Conservation (phyloP, 2,329 filamentous ascomycete species). For the Talaromyces pinophilus region DNA sequence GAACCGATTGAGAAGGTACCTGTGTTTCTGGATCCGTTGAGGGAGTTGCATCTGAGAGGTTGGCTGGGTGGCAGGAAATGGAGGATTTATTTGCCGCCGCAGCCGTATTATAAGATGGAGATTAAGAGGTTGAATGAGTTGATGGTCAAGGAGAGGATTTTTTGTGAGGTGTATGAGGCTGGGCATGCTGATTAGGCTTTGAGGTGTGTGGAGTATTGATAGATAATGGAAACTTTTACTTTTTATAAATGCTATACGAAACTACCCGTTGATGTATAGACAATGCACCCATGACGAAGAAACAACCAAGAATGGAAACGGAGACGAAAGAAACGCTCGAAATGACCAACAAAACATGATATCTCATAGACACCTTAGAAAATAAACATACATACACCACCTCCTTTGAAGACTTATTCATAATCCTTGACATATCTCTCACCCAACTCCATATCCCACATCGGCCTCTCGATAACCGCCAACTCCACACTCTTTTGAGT, state of each 20-base stretch:
- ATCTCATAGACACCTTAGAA: neutral
- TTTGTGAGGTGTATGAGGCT: slow-evolving; percentile 33
- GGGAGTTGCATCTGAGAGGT: slow-evolving; percentile 28
- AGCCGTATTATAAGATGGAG: slow-evolving; percentile 39
- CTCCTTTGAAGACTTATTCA: slow-evolving; percentile 34
- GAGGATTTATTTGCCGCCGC: slow-evolving; percentile 37
- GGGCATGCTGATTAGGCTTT: neutral
- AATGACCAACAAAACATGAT: slow-evolving; percentile 6
- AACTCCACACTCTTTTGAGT: slow-evolving; percentile 61
- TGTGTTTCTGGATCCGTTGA: slow-evolving; percentile 39
- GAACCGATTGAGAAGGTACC: slow-evolving; percentile 40
- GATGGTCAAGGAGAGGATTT: slow-evolving; percentile 36
- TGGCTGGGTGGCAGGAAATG: slow-evolving; percentile 26
- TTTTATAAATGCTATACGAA: slow-evolving; percentile 7
- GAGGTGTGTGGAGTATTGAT: neutral
- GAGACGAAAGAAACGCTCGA: neutral
- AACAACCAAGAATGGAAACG: neutral
- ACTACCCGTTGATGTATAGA: neutral
- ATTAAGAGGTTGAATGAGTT: slow-evolving; percentile 32
- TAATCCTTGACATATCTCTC: slow-evolving; percentile 66
- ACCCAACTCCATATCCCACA: slow-evolving; percentile 77
- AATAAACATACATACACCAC: neutral
- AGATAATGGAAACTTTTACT: neutral
- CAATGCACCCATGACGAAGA: neutral
- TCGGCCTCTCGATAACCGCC: slow-evolving; percentile 81